Percentiles rank a stretch among this genome's conserved stretches.
Evolutionary conservation across 108 stramenopile species (phyloP).

Genomic region (Skeletonema marinoi): DNA sequence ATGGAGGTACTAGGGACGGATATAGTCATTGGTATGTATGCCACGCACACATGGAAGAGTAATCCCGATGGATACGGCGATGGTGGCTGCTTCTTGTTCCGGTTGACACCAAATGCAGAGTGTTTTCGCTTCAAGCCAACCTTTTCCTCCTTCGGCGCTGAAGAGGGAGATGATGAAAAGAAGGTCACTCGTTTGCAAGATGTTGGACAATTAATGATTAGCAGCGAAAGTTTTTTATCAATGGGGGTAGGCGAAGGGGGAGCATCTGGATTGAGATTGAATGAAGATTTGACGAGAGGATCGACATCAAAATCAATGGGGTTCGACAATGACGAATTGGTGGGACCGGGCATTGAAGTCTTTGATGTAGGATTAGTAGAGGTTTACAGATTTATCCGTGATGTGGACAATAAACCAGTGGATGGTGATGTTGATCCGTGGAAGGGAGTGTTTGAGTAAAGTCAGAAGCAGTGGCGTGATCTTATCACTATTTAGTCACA

Average conservation of each 20-base stretch:
- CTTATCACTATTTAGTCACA: too few species aligned
- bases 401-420: conserved; percentile 48
- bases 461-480: neutral
- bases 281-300: conserved; percentile 49
- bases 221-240: conserved; percentile 39
- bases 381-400: conserved; percentile 47
- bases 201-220: conserved; percentile 49
- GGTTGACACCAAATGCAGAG: conserved; percentile 38
- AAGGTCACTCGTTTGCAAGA: conserved; percentile 21
- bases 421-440: conserved; percentile 43
- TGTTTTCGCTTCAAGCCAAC: conserved; percentile 42
- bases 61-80: conserved; percentile 49
- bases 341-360: conserved; percentile 38
- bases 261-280: conserved; percentile 40
- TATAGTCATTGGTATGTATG: conserved; percentile 52
- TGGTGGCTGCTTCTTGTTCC: conserved; percentile 47
- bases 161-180: neutral
- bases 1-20: conserved; percentile 49
- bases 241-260: conserved; percentile 55
- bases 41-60: conserved; percentile 40
- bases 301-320: conserved; percentile 43
- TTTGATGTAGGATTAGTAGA: conserved; percentile 53
- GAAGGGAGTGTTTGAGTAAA: conserved; percentile 40
- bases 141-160: neutral
- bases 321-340: conserved; percentile 41